A percentile compares a stretch with the other conserved stretches of the same genome.
These are phyloP conservation scores for Persicaria tinctoria DNA, from an alignment of 148 eudicot genomes.

Conservation along the genomic window DNA sequence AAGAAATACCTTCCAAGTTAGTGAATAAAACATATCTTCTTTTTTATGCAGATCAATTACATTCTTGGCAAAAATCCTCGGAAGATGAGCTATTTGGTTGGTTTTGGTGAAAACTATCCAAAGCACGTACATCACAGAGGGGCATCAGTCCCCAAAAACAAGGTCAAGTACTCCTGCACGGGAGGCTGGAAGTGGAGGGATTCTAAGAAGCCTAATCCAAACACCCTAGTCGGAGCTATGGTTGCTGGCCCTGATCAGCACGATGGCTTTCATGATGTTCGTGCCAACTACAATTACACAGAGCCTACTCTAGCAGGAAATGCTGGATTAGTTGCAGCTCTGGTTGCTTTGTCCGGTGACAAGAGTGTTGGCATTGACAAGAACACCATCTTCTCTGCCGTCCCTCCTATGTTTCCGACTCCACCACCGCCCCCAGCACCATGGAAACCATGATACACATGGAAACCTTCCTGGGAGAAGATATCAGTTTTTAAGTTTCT, in stretches of 20 bases:
- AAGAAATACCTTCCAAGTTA: no score
- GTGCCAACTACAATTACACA: conserved; percentile 79
- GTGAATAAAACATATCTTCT: conserved; percentile 8
- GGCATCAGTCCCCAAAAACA: conserved; percentile 83
- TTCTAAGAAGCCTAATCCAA: conserved; percentile 58
- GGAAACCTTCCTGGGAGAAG: not conserved
- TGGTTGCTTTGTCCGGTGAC: conserved; percentile 75
- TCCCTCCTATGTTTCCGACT: conserved; percentile 82
- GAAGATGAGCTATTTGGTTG: conserved; percentile 83
- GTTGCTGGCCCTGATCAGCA: conserved; percentile 86
- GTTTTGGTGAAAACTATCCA: conserved; percentile 65
- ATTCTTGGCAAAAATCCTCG: conserved; percentile 81
- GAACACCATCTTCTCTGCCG: conserved; percentile 84
- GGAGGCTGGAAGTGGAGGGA: conserved; percentile 97
- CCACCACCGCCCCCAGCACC: conserved; percentile 94
- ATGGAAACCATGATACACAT: conserved; percentile 56
- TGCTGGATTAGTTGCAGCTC: conserved; percentile 83
- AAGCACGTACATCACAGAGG: conserved; percentile 89
- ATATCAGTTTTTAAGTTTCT: not conserved
- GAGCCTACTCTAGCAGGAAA: conserved; percentile 91
- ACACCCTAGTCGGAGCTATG: conserved; percentile 78
- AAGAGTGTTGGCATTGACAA: conserved; percentile 45
- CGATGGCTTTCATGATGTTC: conserved; percentile 83
- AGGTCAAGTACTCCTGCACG: conserved; percentile 71
- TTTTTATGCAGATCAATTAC: conserved; percentile 52